These are phyloP conservation scores for Immersiporthe knoxdaviesiana DNA, from an alignment of 2,329 filamentous ascomycete genomes.

Conservation along the genomic window DNA sequence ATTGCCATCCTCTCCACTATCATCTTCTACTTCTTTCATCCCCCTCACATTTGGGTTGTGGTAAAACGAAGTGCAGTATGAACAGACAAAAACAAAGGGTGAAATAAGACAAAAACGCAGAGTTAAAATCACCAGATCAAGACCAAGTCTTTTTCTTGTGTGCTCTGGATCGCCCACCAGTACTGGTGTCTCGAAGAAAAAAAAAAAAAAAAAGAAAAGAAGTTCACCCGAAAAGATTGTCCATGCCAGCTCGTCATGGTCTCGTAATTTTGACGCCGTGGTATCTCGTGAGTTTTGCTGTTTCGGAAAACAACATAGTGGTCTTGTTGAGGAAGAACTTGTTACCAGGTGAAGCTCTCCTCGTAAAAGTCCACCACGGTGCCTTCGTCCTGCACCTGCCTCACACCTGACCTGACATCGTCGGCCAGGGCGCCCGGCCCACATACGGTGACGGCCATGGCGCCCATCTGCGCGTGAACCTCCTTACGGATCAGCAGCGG, in stretches of 20 bases:
- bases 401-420: constrained; percentile 71
- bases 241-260: constrained; percentile 13
- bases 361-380: constrained; percentile 75
- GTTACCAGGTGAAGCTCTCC: constrained; percentile 75
- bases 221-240: neutral
- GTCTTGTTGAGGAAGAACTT: too few species aligned
- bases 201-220: neutral
- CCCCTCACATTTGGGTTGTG: too few species aligned
- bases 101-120: neutral
- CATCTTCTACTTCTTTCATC: neutral
- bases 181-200: constrained; percentile 5
- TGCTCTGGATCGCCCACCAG: constrained; percentile 15
- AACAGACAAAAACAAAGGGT: constrained; percentile 18
- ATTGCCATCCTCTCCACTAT: neutral
- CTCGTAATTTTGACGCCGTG: constrained; percentile 25
- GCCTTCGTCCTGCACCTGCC: constrained; percentile 61
- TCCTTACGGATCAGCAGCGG: constrained; percentile 79
- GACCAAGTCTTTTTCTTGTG: constrained; percentile 5
- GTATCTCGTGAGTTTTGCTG: constrained; percentile 21
- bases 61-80: constrained; percentile 21
- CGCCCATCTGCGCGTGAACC: constrained; percentile 78
- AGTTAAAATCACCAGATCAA: constrained; percentile 21
- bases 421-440: constrained; percentile 76
- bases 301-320: constrained; percentile 8
- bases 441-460: constrained; percentile 85